Conservation (phyloP, 2,329 filamentous ascomycete species). For the Diaporthe caulivora region DNA sequence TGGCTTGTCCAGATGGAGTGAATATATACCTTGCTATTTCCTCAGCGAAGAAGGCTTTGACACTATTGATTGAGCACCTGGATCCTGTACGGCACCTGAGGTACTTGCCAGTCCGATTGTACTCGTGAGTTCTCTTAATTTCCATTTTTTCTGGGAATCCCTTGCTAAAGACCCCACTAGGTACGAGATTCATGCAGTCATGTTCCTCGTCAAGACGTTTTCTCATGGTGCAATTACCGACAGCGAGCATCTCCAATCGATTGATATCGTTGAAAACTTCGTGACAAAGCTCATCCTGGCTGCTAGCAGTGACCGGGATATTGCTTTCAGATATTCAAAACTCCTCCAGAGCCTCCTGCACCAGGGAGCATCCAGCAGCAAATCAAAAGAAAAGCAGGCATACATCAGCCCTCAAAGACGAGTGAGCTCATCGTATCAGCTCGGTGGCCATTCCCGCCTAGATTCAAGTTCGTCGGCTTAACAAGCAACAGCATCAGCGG, state of each 20-base stretch:
- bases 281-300: background rate
- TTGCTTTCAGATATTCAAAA: background rate
- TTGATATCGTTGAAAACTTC: background rate
- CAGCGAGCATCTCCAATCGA: background rate
- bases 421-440: background rate
- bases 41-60: background rate
- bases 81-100: background rate
- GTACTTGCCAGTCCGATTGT: background rate
- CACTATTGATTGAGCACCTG: background rate
- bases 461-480: too few relatives aligned
- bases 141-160: background rate
- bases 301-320: background rate
- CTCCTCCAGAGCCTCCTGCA: background rate
- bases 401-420: background rate
- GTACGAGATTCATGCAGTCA: background rate
- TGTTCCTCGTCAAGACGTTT: background rate
- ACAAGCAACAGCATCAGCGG: background rate
- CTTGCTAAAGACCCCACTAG: background rate
- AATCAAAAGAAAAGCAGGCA: background rate
- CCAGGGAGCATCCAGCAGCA: background rate
- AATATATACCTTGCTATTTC: background rate
- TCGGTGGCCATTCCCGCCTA: too few relatives aligned
- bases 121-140: background rate
- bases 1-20: background rate
- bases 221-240: background rate